Base-by-base conservation (phyloP, 805 yeast species). In the Spathaspora girioi region DNA sequence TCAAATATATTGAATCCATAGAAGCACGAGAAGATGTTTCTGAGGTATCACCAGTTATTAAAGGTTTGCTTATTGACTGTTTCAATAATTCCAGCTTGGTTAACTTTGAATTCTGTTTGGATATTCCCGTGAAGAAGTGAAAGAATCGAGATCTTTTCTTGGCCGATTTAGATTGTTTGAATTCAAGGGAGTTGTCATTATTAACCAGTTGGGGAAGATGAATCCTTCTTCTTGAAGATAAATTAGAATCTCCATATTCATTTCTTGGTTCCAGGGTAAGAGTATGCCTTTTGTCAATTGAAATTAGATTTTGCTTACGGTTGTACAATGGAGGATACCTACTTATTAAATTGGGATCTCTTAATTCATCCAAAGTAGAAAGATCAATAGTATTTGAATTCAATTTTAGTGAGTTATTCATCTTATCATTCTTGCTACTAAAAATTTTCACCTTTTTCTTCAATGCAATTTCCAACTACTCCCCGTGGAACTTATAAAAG, bases 281-380 rank as follows among this genome's bases (percentile, higher is more conserved):
- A 6, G n/a, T 10, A 12, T 38, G 46, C 35, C 46, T 38, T 7
- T 19, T 42, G 23, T 41, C 50, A 38, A 44, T 38, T 45, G 41
- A 49, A 44, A 49, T 46, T 49, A 38, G 46, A 11, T 53, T 47
- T 46, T 46, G 45, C 46, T 18, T 46, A 19, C 45, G 46, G 11
- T 26, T 52, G 45, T 29, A 46, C 31, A 50, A 53, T 41, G 50
- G 57, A 26, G 50, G 57, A 44, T 43, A 58, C 42, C 57, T 20
- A 38, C 45, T 52, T 12, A 48, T 46, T 14, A 52, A 45, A 35
- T 52, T 49, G 11, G 57, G 55, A 49, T 54, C 55, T 27, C 55
- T 35, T 17, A 54, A 32, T 42, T 54, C 57, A 12, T 48, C 55
- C n/a, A 52, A 45, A 1, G 53, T 52, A 17, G 45, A 49, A n/a